Evolutionary conservation across 2,329 filamentous ascomycete genomes (phyloP), one percentile per base, ranked within the genome.

Genomic region (Cladosporium sp.): DNA sequence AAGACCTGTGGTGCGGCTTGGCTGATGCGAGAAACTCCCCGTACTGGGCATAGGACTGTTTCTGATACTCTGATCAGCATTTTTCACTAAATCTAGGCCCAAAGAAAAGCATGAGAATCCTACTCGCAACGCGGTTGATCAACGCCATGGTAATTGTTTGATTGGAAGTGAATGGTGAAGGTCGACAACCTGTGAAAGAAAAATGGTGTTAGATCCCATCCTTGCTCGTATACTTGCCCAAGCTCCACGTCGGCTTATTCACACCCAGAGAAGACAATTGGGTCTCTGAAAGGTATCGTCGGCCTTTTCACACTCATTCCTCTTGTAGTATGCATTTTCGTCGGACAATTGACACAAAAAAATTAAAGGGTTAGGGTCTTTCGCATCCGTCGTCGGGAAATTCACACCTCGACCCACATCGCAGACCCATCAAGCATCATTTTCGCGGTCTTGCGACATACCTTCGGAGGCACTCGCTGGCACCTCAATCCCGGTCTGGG

Each of bases 251-350:
- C 40, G 40, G 40, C 8, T 46, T 21, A 21, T 21, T 46, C n/a
- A 46, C 40, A 46, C 40, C n/a, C 12, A 2, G 1, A 5, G 3
- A 46, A 46, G 29, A 31, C 5, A 53, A n/a, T 6, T n/a, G 28
- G 50, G 16, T 53, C 29, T 21, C 16, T 5, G 5, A 31, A 33
- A 33, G 26, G 23, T 18, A 31, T 23, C 55, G 31, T 57, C 55
- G 55, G 55, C 55, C 31, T 57, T 35, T 57, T 40, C 33, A 57
- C 55, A 57, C 55, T 37, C 33, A 21, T 55, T 12, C 18, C 10
- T 11, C 10, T 5, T 11, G 40, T 4, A n/a, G 5, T 10, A 5
- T 21, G n/a, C 18, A 44, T n/a, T 7, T 21, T 55, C 55, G n/a
- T 57, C 55, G 55, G 55, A 18, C 1, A 35, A 57, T 57, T 57